phyloP scores from a whole-genome alignment of 2,329 filamentous ascomycete genomes.

The Curvularia lunata region DNA sequence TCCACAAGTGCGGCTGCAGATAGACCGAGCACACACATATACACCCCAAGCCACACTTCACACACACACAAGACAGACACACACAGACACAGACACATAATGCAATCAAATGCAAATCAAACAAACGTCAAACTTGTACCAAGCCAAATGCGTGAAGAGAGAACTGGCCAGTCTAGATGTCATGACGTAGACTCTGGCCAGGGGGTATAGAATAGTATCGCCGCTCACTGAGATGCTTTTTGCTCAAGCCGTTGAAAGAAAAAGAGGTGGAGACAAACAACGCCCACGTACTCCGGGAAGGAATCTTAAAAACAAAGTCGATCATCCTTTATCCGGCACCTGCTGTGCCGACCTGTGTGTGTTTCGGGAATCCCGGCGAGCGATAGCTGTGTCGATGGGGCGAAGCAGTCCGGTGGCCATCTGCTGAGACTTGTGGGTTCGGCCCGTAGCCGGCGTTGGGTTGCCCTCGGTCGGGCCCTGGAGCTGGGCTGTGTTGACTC shows the following conservation, averaged over 20 bases:
- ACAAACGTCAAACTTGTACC: constrained; percentile 32
- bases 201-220: constrained; percentile 20
- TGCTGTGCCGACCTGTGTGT: constrained; percentile 46
- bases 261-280: constrained; percentile 23
- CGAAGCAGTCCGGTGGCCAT: constrained; percentile 46
- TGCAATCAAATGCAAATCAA: constrained; percentile 19
- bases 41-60: neutral
- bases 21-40: neutral
- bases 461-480: constrained; percentile 39
- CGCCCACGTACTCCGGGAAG: constrained; percentile 36
- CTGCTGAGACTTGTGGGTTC: constrained; percentile 41
- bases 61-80: neutral
- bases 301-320: constrained; percentile 12
- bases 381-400: constrained; percentile 50
- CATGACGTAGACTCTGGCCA: constrained; percentile 18
- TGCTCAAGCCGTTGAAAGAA: constrained; percentile 19
- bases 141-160: constrained; percentile 19
- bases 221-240: constrained; percentile 20
- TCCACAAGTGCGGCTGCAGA: neutral
- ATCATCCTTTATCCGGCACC: constrained; percentile 40
- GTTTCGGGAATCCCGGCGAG: constrained; percentile 46
- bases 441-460: constrained; percentile 46
- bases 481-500: constrained; percentile 38
- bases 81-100: neutral
- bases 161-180: constrained; percentile 16